Evolutionary conservation across 441 rosid genomes (phyloP).

Genomic region (Adansonia gregorii): DNA sequence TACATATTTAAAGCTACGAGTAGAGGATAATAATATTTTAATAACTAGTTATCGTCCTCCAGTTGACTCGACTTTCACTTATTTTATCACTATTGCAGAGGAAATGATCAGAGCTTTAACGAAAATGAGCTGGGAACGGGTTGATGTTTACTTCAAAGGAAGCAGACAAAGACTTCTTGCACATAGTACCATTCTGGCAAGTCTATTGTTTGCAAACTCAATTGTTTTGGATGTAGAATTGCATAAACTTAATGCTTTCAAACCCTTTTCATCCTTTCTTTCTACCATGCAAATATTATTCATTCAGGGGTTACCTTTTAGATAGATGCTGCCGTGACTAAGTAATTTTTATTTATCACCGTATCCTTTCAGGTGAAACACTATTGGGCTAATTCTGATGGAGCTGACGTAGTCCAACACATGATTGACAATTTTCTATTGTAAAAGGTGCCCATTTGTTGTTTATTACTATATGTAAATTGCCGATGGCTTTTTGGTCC

Average conservation of each 20-base stretch:
- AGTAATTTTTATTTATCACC: constrained; percentile 20
- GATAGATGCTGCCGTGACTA: background rate
- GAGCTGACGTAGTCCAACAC: constrained; percentile 80
- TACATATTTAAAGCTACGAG: constrained; percentile 6
- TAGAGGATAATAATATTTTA: background rate
- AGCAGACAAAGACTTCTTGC: constrained; percentile 67
- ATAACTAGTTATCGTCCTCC: background rate
- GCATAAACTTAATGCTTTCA: background rate
- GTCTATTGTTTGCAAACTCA: constrained; percentile 13
- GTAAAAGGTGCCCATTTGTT: constrained; percentile 27
- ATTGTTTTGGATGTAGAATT: background rate
- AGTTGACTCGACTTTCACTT: background rate
- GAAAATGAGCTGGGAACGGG: constrained; percentile 71
- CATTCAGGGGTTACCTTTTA: background rate
- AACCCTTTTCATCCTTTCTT: background rate
- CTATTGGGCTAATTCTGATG: constrained; percentile 59
- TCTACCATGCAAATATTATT: background rate
- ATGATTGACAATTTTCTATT: constrained; percentile 69
- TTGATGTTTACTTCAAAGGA: constrained; percentile 81
- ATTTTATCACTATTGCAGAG: constrained; percentile 45
- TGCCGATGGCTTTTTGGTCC: constrained; percentile 10
- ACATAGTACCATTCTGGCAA: constrained; percentile 82
- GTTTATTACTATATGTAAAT: background rate
- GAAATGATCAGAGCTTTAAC: constrained; percentile 73
- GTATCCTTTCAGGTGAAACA: constrained; percentile 56